phyloP scores from a whole-genome alignment of 202 grass and related monocot species.

The Schoenoplectus triqueter region DNA sequence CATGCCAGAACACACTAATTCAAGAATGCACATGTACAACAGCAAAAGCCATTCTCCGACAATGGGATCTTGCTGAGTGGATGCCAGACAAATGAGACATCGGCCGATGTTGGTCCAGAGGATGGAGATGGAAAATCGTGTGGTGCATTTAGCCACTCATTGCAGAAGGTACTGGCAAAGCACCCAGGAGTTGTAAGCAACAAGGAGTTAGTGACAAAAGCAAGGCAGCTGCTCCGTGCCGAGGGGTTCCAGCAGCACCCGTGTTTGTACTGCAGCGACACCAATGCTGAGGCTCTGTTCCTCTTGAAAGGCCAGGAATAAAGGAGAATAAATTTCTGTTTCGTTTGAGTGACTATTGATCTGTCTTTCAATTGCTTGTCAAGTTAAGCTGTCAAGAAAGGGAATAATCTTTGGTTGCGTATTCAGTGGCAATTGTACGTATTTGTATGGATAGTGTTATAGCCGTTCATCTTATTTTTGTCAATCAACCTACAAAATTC shows the following conservation, averaged over 20 bases:
- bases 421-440: too few species aligned
- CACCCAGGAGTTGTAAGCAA: slow-evolving; percentile 57
- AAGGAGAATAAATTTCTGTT: too few species aligned
- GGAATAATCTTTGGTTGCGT: too few species aligned
- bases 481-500: too few species aligned
- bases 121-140: slow-evolving; percentile 53
- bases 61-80: slow-evolving; percentile 75
- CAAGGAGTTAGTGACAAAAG: slow-evolving; percentile 48
- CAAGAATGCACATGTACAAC: not conserved
- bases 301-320: slow-evolving; percentile 40
- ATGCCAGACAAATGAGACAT: slow-evolving; percentile 78
- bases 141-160: slow-evolving; percentile 62
- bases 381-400: too few species aligned
- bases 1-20: not conserved
- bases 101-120: slow-evolving; percentile 49
- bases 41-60: slow-evolving; percentile 24
- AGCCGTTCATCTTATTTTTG: too few species aligned
- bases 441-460: too few species aligned
- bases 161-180: slow-evolving; percentile 53
- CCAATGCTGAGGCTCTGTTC: slow-evolving; percentile 54
- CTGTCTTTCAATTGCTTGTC: too few species aligned
- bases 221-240: slow-evolving; percentile 42
- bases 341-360: too few species aligned
- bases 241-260: slow-evolving; percentile 60
- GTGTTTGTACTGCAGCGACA: slow-evolving; percentile 70